These are phyloP conservation scores for Pittosporum tobira DNA, from an alignment of 129 eudicot species.

Conservation along the genomic window DNA sequence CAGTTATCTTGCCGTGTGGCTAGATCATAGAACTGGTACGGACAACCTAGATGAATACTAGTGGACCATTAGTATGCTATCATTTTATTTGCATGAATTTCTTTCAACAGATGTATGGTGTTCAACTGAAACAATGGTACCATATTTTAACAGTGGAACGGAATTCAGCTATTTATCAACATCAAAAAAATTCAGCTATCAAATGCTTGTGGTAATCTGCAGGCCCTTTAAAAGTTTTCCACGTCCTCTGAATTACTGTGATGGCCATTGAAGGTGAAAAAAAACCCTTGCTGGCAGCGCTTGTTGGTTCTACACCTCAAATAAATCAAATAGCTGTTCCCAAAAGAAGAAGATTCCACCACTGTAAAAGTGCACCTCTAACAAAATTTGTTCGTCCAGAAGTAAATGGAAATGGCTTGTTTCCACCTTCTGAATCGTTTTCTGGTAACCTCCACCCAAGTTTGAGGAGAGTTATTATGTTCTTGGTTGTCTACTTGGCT, in stretches of 20 bases:
- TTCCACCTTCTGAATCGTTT: slow-evolving; percentile 27
- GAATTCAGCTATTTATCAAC: background rate
- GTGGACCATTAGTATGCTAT: background rate
- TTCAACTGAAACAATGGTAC: too few species aligned
- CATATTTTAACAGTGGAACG: background rate
- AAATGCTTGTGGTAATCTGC: slow-evolving; percentile 6
- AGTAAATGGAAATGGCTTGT: slow-evolving; percentile 11
- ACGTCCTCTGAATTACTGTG: slow-evolving; percentile 10
- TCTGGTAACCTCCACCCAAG: slow-evolving; percentile 51
- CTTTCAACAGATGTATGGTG: background rate
- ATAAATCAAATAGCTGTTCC: slow-evolving; percentile 17
- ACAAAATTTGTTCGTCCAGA: slow-evolving; percentile 36
- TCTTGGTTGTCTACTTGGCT: slow-evolving; percentile 45
- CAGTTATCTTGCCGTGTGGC: background rate
- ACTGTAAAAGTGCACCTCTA: slow-evolving; percentile 65
- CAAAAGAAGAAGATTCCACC: slow-evolving; percentile 56
- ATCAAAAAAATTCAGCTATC: background rate
- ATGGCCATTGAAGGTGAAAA: slow-evolving; percentile 45
- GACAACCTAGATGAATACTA: background rate
- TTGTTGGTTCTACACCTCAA: slow-evolving; percentile 15
- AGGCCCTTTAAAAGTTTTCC: background rate
- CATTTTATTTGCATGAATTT: background rate
- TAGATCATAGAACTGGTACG: background rate
- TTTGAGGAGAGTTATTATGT: slow-evolving; percentile 37
- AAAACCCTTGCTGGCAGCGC: slow-evolving; percentile 18